A percentile compares a stretch with the other conserved stretches of the same genome.
Conservation (phyloP, 1,284 basidiomycete species). For the Takashimella koratensis region DNA sequence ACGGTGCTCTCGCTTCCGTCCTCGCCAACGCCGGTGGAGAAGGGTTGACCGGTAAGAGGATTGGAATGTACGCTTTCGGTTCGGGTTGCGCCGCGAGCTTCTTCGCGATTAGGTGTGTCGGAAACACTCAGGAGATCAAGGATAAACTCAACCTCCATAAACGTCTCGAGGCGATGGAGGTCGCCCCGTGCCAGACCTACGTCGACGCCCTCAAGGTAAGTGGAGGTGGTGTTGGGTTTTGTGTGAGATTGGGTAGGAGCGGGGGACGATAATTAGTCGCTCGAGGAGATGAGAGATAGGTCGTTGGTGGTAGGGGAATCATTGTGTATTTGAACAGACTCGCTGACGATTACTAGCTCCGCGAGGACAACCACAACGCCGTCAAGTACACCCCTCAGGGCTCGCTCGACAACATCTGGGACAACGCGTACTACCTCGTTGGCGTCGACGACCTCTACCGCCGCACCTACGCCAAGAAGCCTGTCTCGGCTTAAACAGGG, state of each 20-base stretch:
- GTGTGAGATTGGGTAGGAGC: not conserved
- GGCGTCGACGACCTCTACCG: constrained; percentile 89
- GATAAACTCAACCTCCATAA: constrained; percentile 73
- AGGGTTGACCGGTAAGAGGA: constrained; percentile 64
- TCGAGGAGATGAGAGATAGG: too few relatives aligned
- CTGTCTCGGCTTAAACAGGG: constrained; percentile 9
- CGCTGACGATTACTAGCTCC: too few relatives aligned
- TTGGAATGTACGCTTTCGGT: constrained; percentile 92
- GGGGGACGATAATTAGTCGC: not conserved
- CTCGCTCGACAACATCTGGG: constrained; percentile 87
- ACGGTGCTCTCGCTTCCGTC: constrained; percentile 84
- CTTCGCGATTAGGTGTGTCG: constrained; percentile 80
- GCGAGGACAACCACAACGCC: constrained; percentile 95
- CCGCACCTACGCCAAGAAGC: constrained; percentile 65
- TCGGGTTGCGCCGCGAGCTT: constrained; percentile 87
- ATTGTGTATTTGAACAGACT: too few relatives aligned
- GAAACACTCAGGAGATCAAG: constrained; percentile 74
- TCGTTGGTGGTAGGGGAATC: too few relatives aligned
- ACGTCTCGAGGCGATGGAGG: constrained; percentile 79
- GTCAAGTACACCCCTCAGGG: constrained; percentile 81
- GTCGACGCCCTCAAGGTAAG: constrained; percentile 68
- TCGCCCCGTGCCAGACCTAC: constrained; percentile 84
- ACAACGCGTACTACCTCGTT: constrained; percentile 89
- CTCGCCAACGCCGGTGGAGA: constrained; percentile 64
- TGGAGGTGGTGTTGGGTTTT: constrained; percentile 4